Evolutionary conservation across 306 rosid genomes (phyloP).

Genomic region (Lablab purpureus): DNA sequence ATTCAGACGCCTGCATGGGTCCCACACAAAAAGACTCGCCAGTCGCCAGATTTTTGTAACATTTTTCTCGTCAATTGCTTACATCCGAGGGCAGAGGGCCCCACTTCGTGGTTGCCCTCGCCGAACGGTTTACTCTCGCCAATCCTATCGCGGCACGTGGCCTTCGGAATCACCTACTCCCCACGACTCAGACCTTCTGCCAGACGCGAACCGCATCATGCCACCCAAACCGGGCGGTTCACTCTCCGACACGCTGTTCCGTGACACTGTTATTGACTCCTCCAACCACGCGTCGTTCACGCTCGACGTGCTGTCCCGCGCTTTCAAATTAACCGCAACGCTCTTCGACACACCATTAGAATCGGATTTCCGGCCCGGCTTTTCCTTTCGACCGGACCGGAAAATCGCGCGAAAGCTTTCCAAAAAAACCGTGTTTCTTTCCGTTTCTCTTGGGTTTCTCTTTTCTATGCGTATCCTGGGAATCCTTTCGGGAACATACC

Average conservation of each 20-base stretch:
- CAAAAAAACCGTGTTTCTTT: constrained; percentile 64
- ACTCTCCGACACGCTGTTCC: constrained; percentile 70
- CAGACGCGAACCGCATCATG: constrained; percentile 80
- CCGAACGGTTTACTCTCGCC: constrained; percentile 1
- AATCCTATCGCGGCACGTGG: constrained; percentile 51
- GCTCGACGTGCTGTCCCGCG: constrained; percentile 49
- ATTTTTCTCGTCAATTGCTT: background rate
- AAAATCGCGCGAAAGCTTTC: constrained; percentile 63
- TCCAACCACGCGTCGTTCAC: constrained; percentile 51
- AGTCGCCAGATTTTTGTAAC: constrained; percentile 32
- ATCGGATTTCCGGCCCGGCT: constrained; percentile 28
- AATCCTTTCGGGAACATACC: constrained; percentile 44
- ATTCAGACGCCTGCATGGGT: constrained; percentile 33
- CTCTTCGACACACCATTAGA: constrained; percentile 17
- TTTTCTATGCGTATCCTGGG: constrained; percentile 21
- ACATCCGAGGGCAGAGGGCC: constrained; percentile 23
- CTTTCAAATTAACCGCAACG: background rate
- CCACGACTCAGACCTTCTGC: constrained; percentile 78
- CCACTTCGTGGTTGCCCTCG: constrained; percentile 44
- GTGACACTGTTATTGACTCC: constrained; percentile 48
- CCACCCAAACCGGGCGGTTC: constrained; percentile 82
- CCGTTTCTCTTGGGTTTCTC: constrained; percentile 48
- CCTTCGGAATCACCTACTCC: constrained; percentile 59
- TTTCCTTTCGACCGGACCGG: constrained; percentile 53
- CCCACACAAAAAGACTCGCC: constrained; percentile 46